A percentile compares a stretch with the other conserved stretches of the same genome.
Evolutionary conservation across 805 yeast genomes (phyloP).

Genomic region (Teunomyces cretensis): DNA sequence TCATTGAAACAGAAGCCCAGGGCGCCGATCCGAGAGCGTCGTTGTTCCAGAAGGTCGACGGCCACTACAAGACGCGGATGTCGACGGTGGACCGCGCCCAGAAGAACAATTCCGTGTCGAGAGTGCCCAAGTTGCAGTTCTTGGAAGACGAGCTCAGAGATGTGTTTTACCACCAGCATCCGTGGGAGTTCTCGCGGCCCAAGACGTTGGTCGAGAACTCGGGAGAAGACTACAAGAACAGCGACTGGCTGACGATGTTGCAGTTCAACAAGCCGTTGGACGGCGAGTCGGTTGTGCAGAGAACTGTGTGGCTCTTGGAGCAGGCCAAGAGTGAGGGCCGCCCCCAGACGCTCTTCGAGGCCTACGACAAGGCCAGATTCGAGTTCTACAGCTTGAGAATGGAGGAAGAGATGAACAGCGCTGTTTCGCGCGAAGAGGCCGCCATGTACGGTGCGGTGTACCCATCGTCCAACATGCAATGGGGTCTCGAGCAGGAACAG

Average conservation of each 20-base stretch:
- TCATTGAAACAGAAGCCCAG: constrained; percentile 23
- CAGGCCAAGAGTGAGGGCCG: constrained; percentile 14
- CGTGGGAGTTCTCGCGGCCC: constrained; percentile 96
- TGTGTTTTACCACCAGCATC: constrained; percentile 87
- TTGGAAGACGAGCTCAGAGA: constrained; percentile 81
- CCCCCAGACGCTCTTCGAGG: constrained; percentile 47
- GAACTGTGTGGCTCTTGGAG: constrained; percentile 40
- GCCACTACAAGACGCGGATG: constrained; percentile 48
- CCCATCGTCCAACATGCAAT: constrained; percentile 59
- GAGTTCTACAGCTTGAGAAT: constrained; percentile 88
- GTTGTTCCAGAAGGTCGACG: constrained; percentile 19
- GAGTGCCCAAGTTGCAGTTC: constrained; percentile 54
- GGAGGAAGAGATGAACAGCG: constrained; percentile 75
- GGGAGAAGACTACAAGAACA: constrained; percentile 52
- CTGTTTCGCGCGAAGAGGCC: constrained; percentile 77
- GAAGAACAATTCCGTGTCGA: constrained; percentile 41
- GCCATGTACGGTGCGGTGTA: constrained; percentile 81
- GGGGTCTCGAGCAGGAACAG: constrained; percentile 73
- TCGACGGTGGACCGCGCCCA: constrained; percentile 34
- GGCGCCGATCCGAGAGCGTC: constrained; percentile 27
- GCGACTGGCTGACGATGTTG: constrained; percentile 77
- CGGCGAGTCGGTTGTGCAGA: constrained; percentile 67
- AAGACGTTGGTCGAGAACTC: constrained; percentile 75
- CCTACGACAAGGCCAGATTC: constrained; percentile 82
- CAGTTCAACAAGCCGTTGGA: constrained; percentile 76